phyloP scores from a whole-genome alignment of 1,139 yeast genomes.

The Entelexis paramagnoliae region DNA sequence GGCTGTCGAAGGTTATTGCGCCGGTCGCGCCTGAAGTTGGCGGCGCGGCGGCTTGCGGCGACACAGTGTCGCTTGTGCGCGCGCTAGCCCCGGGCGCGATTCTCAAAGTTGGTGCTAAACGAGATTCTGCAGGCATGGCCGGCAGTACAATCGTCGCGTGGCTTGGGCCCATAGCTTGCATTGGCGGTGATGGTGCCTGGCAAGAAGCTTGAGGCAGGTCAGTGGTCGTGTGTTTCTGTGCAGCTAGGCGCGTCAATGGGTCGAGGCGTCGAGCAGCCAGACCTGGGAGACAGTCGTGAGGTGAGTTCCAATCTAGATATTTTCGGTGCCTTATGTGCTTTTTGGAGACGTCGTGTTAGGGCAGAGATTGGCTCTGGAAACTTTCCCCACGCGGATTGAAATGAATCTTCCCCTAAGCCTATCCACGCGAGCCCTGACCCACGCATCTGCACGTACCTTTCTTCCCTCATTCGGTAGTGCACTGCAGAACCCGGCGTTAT shows the following conservation, averaged over 20 bases:
- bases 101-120: neutral
- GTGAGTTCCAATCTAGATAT: conserved; percentile 5
- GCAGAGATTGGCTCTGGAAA: conserved; percentile 4
- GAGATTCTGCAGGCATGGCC: neutral
- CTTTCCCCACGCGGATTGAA: neutral
- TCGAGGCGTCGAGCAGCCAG: neutral
- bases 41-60: neutral
- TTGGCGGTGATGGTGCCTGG: neutral
- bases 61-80: neutral
- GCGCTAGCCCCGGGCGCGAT: neutral
- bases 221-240: neutral
- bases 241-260: neutral
- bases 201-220: neutral
- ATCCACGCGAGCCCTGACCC: neutral
- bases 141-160: conserved; percentile 1
- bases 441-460: neutral
- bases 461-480: conserved; percentile 3
- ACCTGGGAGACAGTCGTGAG: neutral
- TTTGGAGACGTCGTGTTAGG: neutral
- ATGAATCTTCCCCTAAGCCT: conserved; percentile 1
- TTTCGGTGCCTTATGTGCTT: neutral
- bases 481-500: neutral
- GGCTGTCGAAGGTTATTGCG: no score
- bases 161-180: neutral
- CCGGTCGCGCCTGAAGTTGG: neutral